These are phyloP conservation scores for Oryza nivara DNA, from an alignment of 176 grass and related monocot genomes.

Conservation along the genomic window DNA sequence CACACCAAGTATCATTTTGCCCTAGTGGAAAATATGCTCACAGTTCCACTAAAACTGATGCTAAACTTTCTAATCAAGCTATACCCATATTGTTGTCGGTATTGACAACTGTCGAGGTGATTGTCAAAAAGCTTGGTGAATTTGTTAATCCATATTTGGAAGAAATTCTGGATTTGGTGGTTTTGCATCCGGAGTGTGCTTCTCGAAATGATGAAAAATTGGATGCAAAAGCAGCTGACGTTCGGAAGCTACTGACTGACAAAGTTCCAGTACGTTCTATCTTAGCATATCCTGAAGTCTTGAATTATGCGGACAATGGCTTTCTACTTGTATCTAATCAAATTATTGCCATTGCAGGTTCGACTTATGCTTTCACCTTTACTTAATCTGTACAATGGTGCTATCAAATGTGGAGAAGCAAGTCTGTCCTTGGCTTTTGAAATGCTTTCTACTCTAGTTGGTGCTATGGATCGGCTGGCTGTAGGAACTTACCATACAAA, in stretches of 20 bases:
- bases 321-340: slow-evolving; percentile 34
- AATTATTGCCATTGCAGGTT: slow-evolving; percentile 58
- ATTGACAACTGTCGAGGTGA: slow-evolving; percentile 67
- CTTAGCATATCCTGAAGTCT: background rate
- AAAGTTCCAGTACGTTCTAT: slow-evolving; percentile 84
- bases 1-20: slow-evolving; percentile 64
- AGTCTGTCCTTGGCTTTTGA: slow-evolving; percentile 68
- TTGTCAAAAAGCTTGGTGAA: slow-evolving; percentile 79
- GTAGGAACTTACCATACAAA: slow-evolving; percentile 80
- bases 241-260: slow-evolving; percentile 67
- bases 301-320: background rate
- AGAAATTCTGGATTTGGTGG: slow-evolving; percentile 66
- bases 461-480: slow-evolving; percentile 74
- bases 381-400: slow-evolving; percentile 60
- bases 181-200: slow-evolving; percentile 71
- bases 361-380: slow-evolving; percentile 77
- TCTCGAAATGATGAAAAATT: slow-evolving; percentile 58
- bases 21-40: slow-evolving; percentile 48
- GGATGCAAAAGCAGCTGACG: slow-evolving; percentile 63
- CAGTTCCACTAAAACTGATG: slow-evolving; percentile 22
- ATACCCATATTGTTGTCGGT: slow-evolving; percentile 58
- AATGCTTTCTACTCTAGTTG: slow-evolving; percentile 74
- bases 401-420: slow-evolving; percentile 74
- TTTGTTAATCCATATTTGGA: slow-evolving; percentile 91
- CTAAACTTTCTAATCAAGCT: slow-evolving; percentile 37